Evolutionary conservation across 352 stramenopile genomes (phyloP), one percentile per base, ranked within the genome.

Genomic region (Hyaloperonospora arabidopsidis): DNA sequence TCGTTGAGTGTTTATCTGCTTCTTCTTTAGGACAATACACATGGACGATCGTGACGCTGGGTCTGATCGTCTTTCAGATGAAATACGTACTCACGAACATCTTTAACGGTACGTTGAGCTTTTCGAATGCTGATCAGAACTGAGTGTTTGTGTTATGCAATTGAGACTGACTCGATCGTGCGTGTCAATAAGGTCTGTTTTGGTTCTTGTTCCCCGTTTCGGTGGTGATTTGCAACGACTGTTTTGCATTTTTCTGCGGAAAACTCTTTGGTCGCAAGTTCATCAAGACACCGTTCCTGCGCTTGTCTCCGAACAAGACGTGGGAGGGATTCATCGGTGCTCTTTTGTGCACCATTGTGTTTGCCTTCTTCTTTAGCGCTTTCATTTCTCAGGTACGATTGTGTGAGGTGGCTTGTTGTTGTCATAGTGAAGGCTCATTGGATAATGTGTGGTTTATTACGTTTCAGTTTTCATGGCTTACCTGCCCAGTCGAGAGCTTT

Each of bases 321-420:
- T 98, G 96, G 96, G 97, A 99, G 63, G 97, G 97, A 2, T 99
- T 99, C 57, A 95, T 98, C 23, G 96, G 96, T 32, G 97, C 93
- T 8, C 93, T 95, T 34, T 56, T 99, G 19, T 97, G 92, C 65
- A 99, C 96, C 18, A 73, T 99, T 38, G 71, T 98, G 29, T 93
- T 95, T 36, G 93, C 75, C 15, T 97, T 95, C 68, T 97, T 97
- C 49, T 79, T 95, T 21, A 95, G 85, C 49, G 74, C 79, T 52
- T 95, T 87, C 57, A 73, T 98, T 44, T 79, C 93, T 34, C 77
- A 92, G 67, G 74, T 79, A 67, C 38, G 41, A 12, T 44, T 13
- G 19, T 29, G 21, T 21, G 19, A 29, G 21, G 17, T 7, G 25
- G 13, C 14, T 28, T 56, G n/a, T 50, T 44, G 28, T 1, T 36